Base-by-base conservation (phyloP, 106 monocot genomes). In the Amphibolis antarctica region DNA sequence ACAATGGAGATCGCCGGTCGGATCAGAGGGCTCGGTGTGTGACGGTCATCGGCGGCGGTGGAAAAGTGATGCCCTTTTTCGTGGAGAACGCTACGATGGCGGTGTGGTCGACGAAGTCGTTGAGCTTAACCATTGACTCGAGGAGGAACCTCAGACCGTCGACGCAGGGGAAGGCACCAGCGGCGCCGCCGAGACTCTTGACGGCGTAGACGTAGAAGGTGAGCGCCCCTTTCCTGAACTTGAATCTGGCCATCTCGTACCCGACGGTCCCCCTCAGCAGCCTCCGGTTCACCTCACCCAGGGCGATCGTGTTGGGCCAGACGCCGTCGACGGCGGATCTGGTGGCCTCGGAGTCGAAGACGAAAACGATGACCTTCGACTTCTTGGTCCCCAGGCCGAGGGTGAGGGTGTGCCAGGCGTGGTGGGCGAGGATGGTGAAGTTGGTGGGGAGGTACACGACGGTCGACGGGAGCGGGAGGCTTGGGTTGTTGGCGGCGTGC, bases 371-470 rank as follows among this genome's bases (percentile, higher is more conserved):
- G 23, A 64, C 85, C 72, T 93, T 93, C 56, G 93, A 93, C 61
- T 88, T 93, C 28, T 81, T 88, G 53, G 93, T 93, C 66, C 93
- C 93, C 10, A 93, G 83, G 56, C 93, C 93, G 12, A 93, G 88
- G 3, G 93, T 93, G 52, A 93, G 81, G 20, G 85, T 93, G 76
- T 86, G 93, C 85, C 83, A 88, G 4, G 93, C 93, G 43, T 85
- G 79, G 70, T 93, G 93, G 20, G 88, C 93, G 0, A 93, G 65
- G 61, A 70, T 70, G 59, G 70, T 70, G 49, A 70, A 70, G 70
- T 60, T 70, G 60, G 70, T 70, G 36, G 73, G 73, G 21, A 74
- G 15, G 73, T 66, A 74, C 26, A 79, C 65, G 31, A 82, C 83
- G 44, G 86, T 78, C 7, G 93, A 93, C 3, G 70, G 70, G 82